A percentile compares a stretch with the other conserved stretches of the same genome.
These are phyloP conservation scores for Cucumis melo DNA, from an alignment of 306 rosid species.

Conservation along the genomic window DNA sequence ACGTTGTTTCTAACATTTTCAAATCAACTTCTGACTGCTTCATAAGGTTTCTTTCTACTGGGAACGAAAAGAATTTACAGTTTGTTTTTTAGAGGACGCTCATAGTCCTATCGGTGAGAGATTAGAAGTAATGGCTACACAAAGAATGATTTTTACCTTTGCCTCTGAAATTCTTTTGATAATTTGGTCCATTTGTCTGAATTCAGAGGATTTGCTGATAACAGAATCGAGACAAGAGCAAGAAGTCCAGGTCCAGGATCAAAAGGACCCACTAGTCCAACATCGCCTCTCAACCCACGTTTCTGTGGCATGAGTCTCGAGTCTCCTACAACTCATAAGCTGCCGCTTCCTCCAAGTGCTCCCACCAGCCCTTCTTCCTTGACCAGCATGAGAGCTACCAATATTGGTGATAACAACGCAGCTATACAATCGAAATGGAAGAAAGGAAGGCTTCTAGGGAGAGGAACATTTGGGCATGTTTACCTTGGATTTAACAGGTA, in stretches of 20 bases:
- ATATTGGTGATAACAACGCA: constrained; percentile 22
- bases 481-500: constrained; percentile 89
- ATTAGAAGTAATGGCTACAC: constrained; percentile 3
- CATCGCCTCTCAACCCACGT: constrained; percentile 78
- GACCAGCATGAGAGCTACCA: constrained; percentile 22
- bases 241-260: constrained; percentile 79
- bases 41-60: constrained; percentile 1
- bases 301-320: constrained; percentile 38
- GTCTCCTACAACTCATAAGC: constrained; percentile 63
- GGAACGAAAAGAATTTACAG: constrained; percentile 5
- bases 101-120: neutral
- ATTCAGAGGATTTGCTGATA: constrained; percentile 45
- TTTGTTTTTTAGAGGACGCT: neutral
- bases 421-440: constrained; percentile 52
- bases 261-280: constrained; percentile 82
- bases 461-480: constrained; percentile 96
- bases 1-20: constrained; percentile 1
- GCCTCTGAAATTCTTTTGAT: neutral
- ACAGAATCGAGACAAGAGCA: constrained; percentile 35
- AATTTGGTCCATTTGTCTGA: constrained; percentile 15
- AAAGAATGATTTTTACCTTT: neutral
- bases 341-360: constrained; percentile 95
- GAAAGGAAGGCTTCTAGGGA: constrained; percentile 90
- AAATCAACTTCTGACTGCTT: constrained; percentile 1
- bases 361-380: constrained; percentile 75